Percentiles rank a stretch among this genome's conserved stretches.
Evolutionary conservation across 176 grass and related monocot species (phyloP).

Genomic region (Oryza nivara): DNA sequence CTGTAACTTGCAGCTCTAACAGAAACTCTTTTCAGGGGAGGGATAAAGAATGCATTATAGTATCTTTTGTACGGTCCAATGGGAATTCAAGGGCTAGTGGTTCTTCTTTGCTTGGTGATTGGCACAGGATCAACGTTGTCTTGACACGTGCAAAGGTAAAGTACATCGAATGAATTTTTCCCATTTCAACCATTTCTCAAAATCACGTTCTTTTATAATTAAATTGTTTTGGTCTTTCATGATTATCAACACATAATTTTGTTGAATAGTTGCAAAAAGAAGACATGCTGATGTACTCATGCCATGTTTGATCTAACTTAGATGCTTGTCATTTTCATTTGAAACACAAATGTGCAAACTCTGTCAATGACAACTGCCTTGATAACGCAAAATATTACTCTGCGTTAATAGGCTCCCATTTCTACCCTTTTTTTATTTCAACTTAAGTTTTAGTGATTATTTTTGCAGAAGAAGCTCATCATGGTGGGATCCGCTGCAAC

Average conservation of each 20-base stretch:
- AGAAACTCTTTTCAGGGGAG: constrained; percentile 71
- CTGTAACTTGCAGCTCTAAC: constrained; percentile 12
- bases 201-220: neutral
- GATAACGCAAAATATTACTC: neutral
- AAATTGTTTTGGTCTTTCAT: neutral
- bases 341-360: neutral
- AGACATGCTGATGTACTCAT: neutral
- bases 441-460: constrained; percentile 21
- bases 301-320: neutral
- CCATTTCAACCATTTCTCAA: neutral
- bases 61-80: constrained; percentile 89
- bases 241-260: constrained; percentile 8
- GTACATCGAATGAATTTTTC: neutral
- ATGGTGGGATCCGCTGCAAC: constrained; percentile 83
- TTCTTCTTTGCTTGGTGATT: constrained; percentile 92
- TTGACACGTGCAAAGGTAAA: constrained; percentile 92
- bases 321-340: neutral
- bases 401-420: constrained; percentile 1
- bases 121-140: constrained; percentile 91
- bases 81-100: constrained; percentile 54
- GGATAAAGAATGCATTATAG: constrained; percentile 92
- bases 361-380: neutral
- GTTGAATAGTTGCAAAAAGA: neutral
- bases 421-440: neutral
- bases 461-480: constrained; percentile 82